Base-by-base conservation (phyloP, 352 stramenopile species). In the Phytopythium montanum region DNA sequence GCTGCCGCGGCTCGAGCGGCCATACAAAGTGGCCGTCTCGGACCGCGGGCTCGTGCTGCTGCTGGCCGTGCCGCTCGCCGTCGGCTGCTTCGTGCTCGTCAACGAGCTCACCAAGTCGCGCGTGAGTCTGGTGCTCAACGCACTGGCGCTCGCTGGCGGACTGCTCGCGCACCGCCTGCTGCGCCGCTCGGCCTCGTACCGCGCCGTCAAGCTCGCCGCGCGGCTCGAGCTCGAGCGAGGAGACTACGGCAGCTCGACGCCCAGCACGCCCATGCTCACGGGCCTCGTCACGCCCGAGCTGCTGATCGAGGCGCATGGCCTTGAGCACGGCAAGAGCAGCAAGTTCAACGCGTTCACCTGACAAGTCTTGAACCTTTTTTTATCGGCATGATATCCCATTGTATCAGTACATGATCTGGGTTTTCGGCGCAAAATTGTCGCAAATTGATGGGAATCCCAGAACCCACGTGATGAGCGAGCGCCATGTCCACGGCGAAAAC, bases 51-150 rank as follows among this genome's bases (percentile, higher is more conserved):
- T 94, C 50, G 54, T 73, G n/a, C 26, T 78, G 16, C 58, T 71
- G 18, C 79, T 86, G 54, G 55, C 75, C 10, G 68, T 92, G 54
- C 74, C 81, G 53, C 72, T 93, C n/a, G 56, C 70, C 14, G 73
- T 94, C 28, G 83, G 81, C 25, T 56, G 81, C 13, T 90, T 92
- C 52, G 82, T 94, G 53, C 84, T 94, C 69, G 31, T 85, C 3
- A 94, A 89, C 69, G 85, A 91, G 65, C 63, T 92, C 65, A 77
- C 84, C 61, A 94, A 94, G 69, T 91, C 87, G 31, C 73, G 62
- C 56, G 70, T 73, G 28, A 90, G 82, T 64, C 75, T 92, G 23
- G 66, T 59, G 41, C 72, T 94, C 50, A 92, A 90, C 67, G 45
- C 69, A 3, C 45, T 69, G 23, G 62, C 76, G 41, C 74, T 90